Evolutionary conservation across 2,329 filamentous ascomycete species (phyloP).

Genomic region (Pseudogymnoascus sp.): DNA sequence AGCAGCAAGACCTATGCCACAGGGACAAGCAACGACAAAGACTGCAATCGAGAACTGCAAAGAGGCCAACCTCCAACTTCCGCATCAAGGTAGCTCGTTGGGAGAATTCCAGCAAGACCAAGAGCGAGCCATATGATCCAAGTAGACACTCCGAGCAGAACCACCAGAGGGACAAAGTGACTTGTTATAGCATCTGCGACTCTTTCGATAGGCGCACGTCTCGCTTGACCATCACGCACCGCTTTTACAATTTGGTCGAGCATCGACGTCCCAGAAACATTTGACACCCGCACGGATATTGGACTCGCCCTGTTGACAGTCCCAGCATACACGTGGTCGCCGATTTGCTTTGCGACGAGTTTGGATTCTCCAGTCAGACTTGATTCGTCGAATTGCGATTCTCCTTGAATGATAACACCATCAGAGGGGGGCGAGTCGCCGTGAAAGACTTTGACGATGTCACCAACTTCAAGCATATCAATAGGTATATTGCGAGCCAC

Average conservation of each 20-base stretch:
- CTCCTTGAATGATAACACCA: constrained; percentile 75
- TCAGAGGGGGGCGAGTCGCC: constrained; percentile 97
- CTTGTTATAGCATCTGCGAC: constrained; percentile 86
- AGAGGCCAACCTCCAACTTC: constrained; percentile 84
- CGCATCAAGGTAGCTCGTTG: constrained; percentile 73
- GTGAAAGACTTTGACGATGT: constrained; percentile 85
- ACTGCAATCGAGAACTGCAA: constrained; percentile 96
- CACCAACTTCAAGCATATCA: constrained; percentile 86
- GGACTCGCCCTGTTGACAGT: constrained; percentile 93
- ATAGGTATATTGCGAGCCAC: too few species aligned
- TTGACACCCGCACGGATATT: constrained; percentile 83
- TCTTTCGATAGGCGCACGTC: constrained; percentile 85
- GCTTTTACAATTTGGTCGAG: constrained; percentile 96
- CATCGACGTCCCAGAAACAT: constrained; percentile 90
- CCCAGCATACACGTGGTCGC: constrained; percentile 74
- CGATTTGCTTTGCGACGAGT: constrained; percentile 83
- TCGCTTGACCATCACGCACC: constrained; percentile 96
- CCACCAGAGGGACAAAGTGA: constrained; percentile 87
- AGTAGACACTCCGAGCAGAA: constrained; percentile 73
- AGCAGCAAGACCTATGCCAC: constrained; percentile 89
- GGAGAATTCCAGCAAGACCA: constrained; percentile 83
- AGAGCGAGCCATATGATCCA: constrained; percentile 93
- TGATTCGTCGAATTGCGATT: constrained; percentile 92
- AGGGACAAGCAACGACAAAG: constrained; percentile 96
- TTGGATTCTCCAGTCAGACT: constrained; percentile 98